These are phyloP conservation scores for Cocos nucifera DNA, from an alignment of 176 grass and related monocot species.

Conservation along the genomic window DNA sequence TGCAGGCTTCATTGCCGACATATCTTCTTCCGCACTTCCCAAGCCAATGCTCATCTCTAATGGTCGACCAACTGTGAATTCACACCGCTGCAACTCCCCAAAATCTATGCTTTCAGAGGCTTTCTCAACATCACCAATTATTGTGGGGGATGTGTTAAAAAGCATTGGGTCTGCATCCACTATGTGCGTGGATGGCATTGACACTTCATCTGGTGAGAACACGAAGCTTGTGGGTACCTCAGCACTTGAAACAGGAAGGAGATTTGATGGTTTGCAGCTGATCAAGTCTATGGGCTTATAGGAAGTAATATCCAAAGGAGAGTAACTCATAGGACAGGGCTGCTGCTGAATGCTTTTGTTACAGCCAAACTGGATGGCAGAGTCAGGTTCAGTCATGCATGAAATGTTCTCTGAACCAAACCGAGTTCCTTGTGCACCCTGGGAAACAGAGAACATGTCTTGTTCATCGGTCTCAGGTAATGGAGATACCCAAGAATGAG, in stretches of 20 bases:
- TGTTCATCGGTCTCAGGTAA: conserved; percentile 33
- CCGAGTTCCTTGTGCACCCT: conserved; percentile 18
- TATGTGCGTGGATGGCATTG: conserved; percentile 19
- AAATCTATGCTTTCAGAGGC: conserved; percentile 56
- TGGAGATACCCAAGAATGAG: conserved; percentile 64
- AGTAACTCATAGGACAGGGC: neutral
- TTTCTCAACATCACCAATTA: conserved; percentile 26
- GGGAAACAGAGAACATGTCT: conserved; percentile 25
- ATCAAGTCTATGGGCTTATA: conserved; percentile 37
- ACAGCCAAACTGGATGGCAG: conserved; percentile 35
- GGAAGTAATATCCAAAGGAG: conserved; percentile 34
- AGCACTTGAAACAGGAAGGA: conserved; percentile 5
- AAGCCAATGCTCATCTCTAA: neutral
- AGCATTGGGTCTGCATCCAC: conserved; percentile 71
- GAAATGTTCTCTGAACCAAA: conserved; percentile 43
- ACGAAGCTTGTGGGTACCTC: conserved; percentile 14
- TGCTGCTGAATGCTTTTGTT: conserved; percentile 31
- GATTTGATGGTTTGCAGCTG: conserved; percentile 19
- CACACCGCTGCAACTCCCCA: conserved; percentile 25
- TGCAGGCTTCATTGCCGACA: neutral
- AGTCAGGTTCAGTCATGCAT: conserved; percentile 30
- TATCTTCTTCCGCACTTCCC: neutral
- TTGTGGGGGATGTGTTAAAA: conserved; percentile 36
- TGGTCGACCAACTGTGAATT: conserved; percentile 14
- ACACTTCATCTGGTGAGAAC: conserved; percentile 27